Conservation (phyloP, 208 protist genomes). For the Wallacemonas sp. region DNA sequence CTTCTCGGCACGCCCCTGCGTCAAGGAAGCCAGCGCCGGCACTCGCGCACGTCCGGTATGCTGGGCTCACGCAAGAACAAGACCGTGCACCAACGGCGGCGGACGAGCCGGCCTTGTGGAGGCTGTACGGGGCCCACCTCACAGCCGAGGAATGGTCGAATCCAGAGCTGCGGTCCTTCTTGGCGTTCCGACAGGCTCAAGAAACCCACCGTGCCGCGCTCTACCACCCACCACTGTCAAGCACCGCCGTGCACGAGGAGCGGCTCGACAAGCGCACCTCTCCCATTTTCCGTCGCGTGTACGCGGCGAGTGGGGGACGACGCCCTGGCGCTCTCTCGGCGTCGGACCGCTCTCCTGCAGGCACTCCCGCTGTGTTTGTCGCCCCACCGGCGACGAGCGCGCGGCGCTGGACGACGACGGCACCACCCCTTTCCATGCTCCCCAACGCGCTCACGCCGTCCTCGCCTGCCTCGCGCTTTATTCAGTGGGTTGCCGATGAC, state of each 20-base stretch:
- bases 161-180: background rate
- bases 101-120: background rate
- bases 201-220: background rate
- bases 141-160: background rate
- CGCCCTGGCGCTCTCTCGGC: too few relatives aligned
- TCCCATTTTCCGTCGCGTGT: background rate
- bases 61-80: too few relatives aligned
- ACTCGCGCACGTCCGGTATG: too few relatives aligned
- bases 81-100: too few relatives aligned
- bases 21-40: background rate
- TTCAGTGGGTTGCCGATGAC: slow-evolving; percentile 55
- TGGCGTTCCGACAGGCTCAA: background rate
- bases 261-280: background rate
- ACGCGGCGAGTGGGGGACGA: slow-evolving; percentile 1
- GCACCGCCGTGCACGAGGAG: background rate
- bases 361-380: slow-evolving; percentile 3
- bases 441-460: slow-evolving; percentile 29
- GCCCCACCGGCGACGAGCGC: background rate
- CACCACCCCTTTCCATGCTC: too few relatives aligned
- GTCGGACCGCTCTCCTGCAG: too few relatives aligned
- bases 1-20: background rate
- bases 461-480: slow-evolving; percentile 41
- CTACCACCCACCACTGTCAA: background rate
- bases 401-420: background rate
- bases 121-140: background rate